phyloP scores from a whole-genome alignment of 2,329 filamentous ascomycete species.

The Hymenoscyphus infarciens region DNA sequence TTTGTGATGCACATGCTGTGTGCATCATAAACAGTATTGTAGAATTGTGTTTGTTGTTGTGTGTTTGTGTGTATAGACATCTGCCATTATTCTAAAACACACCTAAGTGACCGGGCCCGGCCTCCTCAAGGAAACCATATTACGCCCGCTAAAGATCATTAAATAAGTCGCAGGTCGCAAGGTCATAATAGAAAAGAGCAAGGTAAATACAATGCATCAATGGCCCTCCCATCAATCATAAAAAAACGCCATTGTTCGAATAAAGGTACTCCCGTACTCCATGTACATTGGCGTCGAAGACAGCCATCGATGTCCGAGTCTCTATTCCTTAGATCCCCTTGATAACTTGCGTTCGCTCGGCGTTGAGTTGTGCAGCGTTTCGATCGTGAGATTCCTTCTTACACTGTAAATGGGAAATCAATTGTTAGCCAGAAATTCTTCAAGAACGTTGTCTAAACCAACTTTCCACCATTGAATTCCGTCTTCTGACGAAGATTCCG shows the following conservation, averaged over 20 bases:
- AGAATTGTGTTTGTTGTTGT: neutral
- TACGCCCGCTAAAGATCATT: constrained; percentile 21
- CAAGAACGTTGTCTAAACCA: constrained; percentile 33
- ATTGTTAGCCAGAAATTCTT: constrained; percentile 39
- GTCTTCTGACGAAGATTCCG: neutral
- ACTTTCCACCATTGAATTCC: constrained; percentile 41
- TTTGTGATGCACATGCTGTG: too few relatives aligned
- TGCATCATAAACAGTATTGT: neutral
- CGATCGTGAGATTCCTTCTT: constrained; percentile 95
- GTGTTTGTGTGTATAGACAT: neutral
- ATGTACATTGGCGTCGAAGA: neutral
- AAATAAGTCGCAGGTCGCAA: neutral
- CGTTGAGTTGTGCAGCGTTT: constrained; percentile 88
- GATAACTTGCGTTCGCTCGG: constrained; percentile 90
- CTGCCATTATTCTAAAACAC: constrained; percentile 13
- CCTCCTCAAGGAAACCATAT: constrained; percentile 3
- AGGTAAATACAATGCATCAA: constrained; percentile 19
- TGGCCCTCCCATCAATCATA: constrained; percentile 9
- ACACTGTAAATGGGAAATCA: constrained; percentile 52
- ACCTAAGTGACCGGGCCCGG: neutral
- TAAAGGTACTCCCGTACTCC: neutral
- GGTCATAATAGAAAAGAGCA: neutral
- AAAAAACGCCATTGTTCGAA: constrained; percentile 5
- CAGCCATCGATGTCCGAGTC: constrained; percentile 2
- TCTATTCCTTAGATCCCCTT: constrained; percentile 66